A percentile compares a stretch with the other conserved stretches of the same genome.
phyloP scores from a whole-genome alignment of 1,284 basidiomycete species.

The Ganoderma resinaceum region DNA sequence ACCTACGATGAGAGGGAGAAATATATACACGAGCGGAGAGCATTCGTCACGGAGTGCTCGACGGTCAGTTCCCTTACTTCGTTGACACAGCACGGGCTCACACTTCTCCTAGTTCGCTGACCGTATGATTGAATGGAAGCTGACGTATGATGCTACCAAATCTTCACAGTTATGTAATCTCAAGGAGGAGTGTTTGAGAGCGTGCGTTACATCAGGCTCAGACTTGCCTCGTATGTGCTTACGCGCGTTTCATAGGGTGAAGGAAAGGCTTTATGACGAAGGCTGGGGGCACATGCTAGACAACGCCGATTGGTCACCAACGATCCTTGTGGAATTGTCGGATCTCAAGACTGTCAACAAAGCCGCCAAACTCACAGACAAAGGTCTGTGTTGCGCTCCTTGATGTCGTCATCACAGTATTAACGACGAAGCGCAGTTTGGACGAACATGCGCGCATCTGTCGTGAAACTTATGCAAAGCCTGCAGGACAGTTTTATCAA shows the following conservation, averaged over 20 bases:
- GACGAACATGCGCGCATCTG: neutral
- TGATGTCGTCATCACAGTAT: neutral
- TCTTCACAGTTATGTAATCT: neutral
- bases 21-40: neutral
- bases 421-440: neutral
- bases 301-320: neutral
- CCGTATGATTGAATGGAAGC: neutral
- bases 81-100: neutral
- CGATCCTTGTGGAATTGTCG: neutral
- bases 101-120: neutral
- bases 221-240: neutral
- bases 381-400: slow-evolving; percentile 1
- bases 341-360: neutral
- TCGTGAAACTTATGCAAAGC: neutral
- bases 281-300: slow-evolving; percentile 13
- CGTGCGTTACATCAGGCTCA: neutral
- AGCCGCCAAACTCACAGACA: slow-evolving; percentile 9
- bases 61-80: neutral
- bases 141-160: neutral
- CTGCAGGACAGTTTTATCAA: neutral
- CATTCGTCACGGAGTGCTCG: neutral
- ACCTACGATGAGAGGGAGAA: neutral
- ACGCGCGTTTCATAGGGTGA: slow-evolving; percentile 1
- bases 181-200: slow-evolving; percentile 6
- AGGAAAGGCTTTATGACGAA: slow-evolving; percentile 12